These are phyloP conservation scores for Fraxinus pennsylvanica DNA, from an alignment of 257 asterid genomes.

Conservation along the genomic window DNA sequence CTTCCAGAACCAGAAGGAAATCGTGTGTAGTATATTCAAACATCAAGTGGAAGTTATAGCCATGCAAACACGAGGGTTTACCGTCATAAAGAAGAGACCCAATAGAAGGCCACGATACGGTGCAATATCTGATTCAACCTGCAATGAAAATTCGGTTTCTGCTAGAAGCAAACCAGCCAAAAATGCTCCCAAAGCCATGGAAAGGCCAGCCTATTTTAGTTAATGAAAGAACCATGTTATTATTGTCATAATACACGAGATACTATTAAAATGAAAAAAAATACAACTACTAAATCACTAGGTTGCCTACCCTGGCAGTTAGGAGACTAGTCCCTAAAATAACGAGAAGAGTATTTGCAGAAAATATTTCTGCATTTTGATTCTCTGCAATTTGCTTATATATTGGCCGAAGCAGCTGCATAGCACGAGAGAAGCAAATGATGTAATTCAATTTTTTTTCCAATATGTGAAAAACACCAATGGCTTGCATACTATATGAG, in stretches of 20 bases:
- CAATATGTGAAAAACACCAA: background rate
- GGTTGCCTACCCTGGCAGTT: conserved; percentile 85
- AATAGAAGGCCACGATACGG: conserved; percentile 98
- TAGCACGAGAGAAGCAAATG: conserved; percentile 18
- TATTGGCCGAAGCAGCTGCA: conserved; percentile 95
- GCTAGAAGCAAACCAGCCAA: conserved; percentile 99
- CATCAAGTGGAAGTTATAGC: background rate
- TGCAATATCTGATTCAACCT: conserved; percentile 99
- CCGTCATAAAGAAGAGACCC: conserved; percentile 99
- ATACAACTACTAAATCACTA: conserved; percentile 24
- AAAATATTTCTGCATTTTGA: conserved; percentile 97
- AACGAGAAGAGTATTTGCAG: conserved; percentile 97
- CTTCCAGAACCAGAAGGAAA: conserved; percentile 17
- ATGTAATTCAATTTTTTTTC: background rate
- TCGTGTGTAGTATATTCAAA: background rate
- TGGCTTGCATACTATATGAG: background rate
- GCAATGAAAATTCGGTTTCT: conserved; percentile 97
- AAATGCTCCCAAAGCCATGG: conserved; percentile 99
- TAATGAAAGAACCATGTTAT: conserved; percentile 4
- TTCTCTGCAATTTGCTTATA: conserved; percentile 97
- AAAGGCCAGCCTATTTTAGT: conserved; percentile 91
- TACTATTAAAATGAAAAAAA: background rate
- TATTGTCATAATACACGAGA: background rate
- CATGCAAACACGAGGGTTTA: conserved; percentile 33
- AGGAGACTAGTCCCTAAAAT: conserved; percentile 96